phyloP scores from a whole-genome alignment of 1,139 yeast genomes.

The Yamadazyma sp. region DNA sequence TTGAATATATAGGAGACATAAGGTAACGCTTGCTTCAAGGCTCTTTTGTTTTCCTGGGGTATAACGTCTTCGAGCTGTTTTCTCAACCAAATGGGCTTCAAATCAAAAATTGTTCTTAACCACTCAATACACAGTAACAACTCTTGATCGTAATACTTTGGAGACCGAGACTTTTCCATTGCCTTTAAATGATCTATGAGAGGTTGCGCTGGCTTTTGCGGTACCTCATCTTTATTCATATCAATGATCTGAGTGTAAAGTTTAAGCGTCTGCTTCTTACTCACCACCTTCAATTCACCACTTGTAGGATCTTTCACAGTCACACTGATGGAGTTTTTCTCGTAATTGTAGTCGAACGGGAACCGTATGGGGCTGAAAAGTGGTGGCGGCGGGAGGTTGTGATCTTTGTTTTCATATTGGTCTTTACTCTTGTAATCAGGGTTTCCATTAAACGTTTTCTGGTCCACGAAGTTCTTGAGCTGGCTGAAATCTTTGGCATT shows the following conservation, averaged over 20 bases:
- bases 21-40: conserved; percentile 76
- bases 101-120: conserved; percentile 54
- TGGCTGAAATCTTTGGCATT: conserved; percentile 29
- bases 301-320: conserved; percentile 64
- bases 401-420: conserved; percentile 41
- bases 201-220: conserved; percentile 36
- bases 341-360: conserved; percentile 64
- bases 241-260: conserved; percentile 49
- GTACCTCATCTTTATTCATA: conserved; percentile 29
- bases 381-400: conserved; percentile 86
- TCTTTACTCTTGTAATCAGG: conserved; percentile 29
- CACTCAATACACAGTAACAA: conserved; percentile 53
- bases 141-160: conserved; percentile 27
- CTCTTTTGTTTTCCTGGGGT: conserved; percentile 50
- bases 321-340: conserved; percentile 49
- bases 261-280: conserved; percentile 38
- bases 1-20: conserved; percentile 77
- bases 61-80: conserved; percentile 66
- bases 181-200: conserved; percentile 34
- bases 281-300: conserved; percentile 49
- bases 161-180: conserved; percentile 22
- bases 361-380: conserved; percentile 71
- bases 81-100: conserved; percentile 85
- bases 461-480: conserved; percentile 44
- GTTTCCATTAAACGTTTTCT: conserved; percentile 34